Evolutionary conservation across 345 rosid genomes (phyloP), one percentile per base, ranked within the genome.

Genomic region (Erucastrum elatum): DNA sequence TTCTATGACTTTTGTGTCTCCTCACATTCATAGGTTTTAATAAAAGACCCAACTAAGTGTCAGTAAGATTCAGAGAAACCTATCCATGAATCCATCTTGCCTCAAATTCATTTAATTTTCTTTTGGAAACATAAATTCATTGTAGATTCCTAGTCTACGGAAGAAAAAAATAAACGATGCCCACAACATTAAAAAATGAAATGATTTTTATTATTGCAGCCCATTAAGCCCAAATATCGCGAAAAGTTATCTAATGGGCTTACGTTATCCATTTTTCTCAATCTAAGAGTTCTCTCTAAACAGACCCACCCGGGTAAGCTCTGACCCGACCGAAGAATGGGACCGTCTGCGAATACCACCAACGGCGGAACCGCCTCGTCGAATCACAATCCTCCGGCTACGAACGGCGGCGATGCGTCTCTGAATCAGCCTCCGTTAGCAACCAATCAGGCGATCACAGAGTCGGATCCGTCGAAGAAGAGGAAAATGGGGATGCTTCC

Each of bases 401-500:
- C 71, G 6, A 64, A 37, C 46, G 78, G 81, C 70, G 83, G 83
- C 63, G 65, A 71, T 8, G 59, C 73, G 35, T 4, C 29, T 37
- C 70, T 74, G 27, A 76, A 80, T 34, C 75, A 75, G 1, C 30
- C 49, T 51, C 64, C 64, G 61, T 72, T 27, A 69, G 51, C 51
- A 8, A 76, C 8, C 35, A 78, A 15, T 72, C 75, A 4, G 0
- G 71, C 74, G 80, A 68, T 64, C 13, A 64, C 64, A 70, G 97
- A 87, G 70, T 66, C 86, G 64, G 98, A 93, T 13, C 83, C 84
- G 13, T 71, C 82, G 77, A 93, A 78, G 86, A 89, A 82, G 89
- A 89, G 96, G 84, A 89, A 49, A 83, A 65, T 80, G 46, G 84
- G 90, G 73, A 70, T 87, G 82, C 88, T 89, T 6, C 98, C 97